These are phyloP conservation scores for Kurtzmaniella natalensis DNA, from an alignment of 1,139 yeast species.

Conservation along the genomic window DNA sequence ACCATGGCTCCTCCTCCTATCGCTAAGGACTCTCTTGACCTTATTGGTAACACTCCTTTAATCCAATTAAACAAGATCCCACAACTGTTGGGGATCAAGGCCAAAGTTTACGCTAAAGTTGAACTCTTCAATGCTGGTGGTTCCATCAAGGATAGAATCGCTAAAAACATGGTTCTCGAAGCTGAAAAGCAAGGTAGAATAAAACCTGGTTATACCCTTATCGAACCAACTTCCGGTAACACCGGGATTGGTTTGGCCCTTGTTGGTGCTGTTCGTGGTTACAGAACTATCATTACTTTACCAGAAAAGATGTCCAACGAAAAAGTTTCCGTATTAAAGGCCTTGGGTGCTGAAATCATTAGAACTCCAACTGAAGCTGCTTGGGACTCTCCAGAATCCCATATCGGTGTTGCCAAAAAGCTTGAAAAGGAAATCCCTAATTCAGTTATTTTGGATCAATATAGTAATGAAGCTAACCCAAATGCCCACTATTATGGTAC, in stretches of 20 bases:
- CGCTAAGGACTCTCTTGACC: slow-evolving; percentile 47
- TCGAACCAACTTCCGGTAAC: slow-evolving; percentile 88
- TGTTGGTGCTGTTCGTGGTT: slow-evolving; percentile 83
- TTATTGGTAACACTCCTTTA: slow-evolving; percentile 82
- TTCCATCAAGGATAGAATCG: slow-evolving; percentile 64
- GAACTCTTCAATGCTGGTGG: slow-evolving; percentile 71
- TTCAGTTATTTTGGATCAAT: slow-evolving; percentile 82
- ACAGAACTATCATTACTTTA: slow-evolving; percentile 80
- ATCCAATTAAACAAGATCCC: slow-evolving; percentile 74
- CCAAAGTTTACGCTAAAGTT: slow-evolving; percentile 52
- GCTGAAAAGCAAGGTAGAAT: slow-evolving; percentile 78
- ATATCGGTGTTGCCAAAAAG: slow-evolving; percentile 82
- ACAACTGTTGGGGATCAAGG: slow-evolving; percentile 71
- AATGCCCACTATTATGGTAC: slow-evolving; percentile 82
- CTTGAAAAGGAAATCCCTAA: slow-evolving; percentile 83
- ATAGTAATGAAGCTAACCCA: slow-evolving; percentile 75
- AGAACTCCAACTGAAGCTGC: slow-evolving; percentile 94
- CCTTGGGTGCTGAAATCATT: slow-evolving; percentile 86
- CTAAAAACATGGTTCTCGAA: slow-evolving; percentile 69
- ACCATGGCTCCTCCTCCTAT: slow-evolving; percentile 25
- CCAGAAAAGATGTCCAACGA: slow-evolving; percentile 95
- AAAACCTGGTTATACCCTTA: slow-evolving; percentile 81
- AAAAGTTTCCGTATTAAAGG: slow-evolving; percentile 83
- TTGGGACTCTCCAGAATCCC: slow-evolving; percentile 90
- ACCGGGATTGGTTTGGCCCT: slow-evolving; percentile 88